Percentiles rank a stretch among this genome's conserved stretches.
phyloP scores from a whole-genome alignment of 352 stramenopile species.

The Phytophthora ramorum region DNA sequence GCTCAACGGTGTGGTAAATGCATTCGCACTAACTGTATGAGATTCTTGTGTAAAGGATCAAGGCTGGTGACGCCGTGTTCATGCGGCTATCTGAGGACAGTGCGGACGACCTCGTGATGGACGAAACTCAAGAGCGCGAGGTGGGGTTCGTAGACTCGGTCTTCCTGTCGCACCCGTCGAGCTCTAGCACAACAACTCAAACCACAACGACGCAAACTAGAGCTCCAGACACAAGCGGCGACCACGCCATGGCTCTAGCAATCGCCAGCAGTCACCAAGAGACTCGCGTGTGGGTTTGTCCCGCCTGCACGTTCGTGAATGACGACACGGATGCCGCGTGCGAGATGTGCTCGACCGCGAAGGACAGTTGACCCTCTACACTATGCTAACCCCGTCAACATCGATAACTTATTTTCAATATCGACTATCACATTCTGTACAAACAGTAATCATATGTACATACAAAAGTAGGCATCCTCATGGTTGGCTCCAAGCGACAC shows the following conservation, averaged over 20 bases:
- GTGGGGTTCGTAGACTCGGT: conserved; percentile 80
- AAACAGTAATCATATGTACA: not conserved
- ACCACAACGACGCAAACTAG: not conserved
- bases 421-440: not conserved
- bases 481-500: not conserved
- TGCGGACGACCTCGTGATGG: conserved; percentile 61
- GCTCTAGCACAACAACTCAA: not conserved
- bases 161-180: conserved; percentile 48
- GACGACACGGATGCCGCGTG: conserved; percentile 59
- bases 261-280: conserved; percentile 22
- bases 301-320: conserved; percentile 80
- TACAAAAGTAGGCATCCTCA: not conserved
- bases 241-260: conserved; percentile 23
- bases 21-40: conserved; percentile 5
- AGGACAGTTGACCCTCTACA: conserved; percentile 16
- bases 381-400: not conserved
- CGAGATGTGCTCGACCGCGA: conserved; percentile 73
- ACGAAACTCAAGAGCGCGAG: conserved; percentile 67
- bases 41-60: conserved; percentile 49
- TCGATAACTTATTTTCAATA: conserved; percentile 5
- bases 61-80: conserved; percentile 77
- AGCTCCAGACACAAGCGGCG: conserved; percentile 23
- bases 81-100: conserved; percentile 73
- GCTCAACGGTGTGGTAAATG: not conserved
- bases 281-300: conserved; percentile 72